phyloP scores from a whole-genome alignment of 2,329 filamentous ascomycete species.

The Amylocarpus encephaloides region DNA sequence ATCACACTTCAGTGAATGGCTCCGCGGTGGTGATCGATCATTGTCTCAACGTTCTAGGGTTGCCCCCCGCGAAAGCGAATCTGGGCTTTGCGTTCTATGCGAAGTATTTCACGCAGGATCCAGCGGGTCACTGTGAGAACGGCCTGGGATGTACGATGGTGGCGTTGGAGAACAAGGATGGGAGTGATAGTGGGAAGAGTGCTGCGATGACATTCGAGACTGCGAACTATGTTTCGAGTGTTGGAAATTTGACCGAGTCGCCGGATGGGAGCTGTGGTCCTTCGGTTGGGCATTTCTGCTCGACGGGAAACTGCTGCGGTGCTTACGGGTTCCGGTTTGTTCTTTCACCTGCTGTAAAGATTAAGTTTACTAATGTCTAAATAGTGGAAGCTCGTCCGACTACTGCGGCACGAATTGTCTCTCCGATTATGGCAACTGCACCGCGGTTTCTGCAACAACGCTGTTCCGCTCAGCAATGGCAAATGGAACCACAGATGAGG shows the following conservation, averaged over 20 bases:
- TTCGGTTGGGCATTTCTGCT: constrained; percentile 6
- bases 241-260: constrained; percentile 14
- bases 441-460: neutral
- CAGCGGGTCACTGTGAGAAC: constrained; percentile 33
- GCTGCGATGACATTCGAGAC: constrained; percentile 14
- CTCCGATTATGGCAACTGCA: constrained; percentile 9
- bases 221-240: constrained; percentile 1
- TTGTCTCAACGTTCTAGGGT: constrained; percentile 46
- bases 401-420: constrained; percentile 12
- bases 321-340: constrained; percentile 8
- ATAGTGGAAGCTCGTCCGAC: constrained; percentile 1
- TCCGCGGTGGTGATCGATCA: constrained; percentile 49
- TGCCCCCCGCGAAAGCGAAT: constrained; percentile 47
- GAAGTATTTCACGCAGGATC: constrained; percentile 52
- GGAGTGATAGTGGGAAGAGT: constrained; percentile 7
- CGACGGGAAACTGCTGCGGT: constrained; percentile 11
- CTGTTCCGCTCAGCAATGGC: neutral
- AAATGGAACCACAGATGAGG: constrained; percentile 3
- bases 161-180: constrained; percentile 44
- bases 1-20: constrained; percentile 56
- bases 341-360: too few relatives aligned
- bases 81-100: constrained; percentile 61
- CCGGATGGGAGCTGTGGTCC: constrained; percentile 14
- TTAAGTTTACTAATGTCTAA: too few relatives aligned
- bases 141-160: constrained; percentile 50